Base-by-base conservation (phyloP, 305 asterid species). In the Solanum aculeatissimum region DNA sequence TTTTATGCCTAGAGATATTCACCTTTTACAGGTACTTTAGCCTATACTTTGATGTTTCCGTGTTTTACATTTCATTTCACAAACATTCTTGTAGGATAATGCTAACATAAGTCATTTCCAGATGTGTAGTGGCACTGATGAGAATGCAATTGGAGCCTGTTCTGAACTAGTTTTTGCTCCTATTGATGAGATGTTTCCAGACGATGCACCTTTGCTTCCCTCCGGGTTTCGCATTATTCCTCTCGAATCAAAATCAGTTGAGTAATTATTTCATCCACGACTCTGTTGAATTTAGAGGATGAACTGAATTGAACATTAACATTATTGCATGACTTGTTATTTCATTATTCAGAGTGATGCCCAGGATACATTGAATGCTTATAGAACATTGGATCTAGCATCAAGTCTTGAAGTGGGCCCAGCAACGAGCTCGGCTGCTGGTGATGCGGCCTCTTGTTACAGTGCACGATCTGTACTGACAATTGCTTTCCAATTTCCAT, bases 41-140 rank as follows among this genome's bases (percentile, higher is more conserved):
- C 47, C 42, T 18, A 18, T 54, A 3, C 63, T 16, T 75, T 49
- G 63, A 49, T 27, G 63, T 75, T 49, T 75, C 62, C 7, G 18
- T 0, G 16, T 75, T 25, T 4, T 25, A 3, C 27, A 25, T 53
- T 2, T 16, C 27, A 25, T 53, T 2, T 16, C 40, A 15, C 65
- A 77, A 19, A 77, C 82, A 51, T 27, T 35, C 29, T 77, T 51
- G 65, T 49, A 42, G 80, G 23, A 7, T 29, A 27, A 58, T 77
- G 57, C 85, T 81, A 35, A 62, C 25, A 23, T 57, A 47, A 32
- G 58, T 40, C 13, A 27, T 89, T 23, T 55, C 58, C 94, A 95
- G 99, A 88, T 95, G 94, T 94, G 99, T 85, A 94, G 92, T 10
- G 98, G 98, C 81, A 89, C 93, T 83, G 98, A 95, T 74, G 98